A percentile compares a stretch with the other conserved stretches of the same genome.
Evolutionary conservation across 2,329 filamentous ascomycete species (phyloP).

Genomic region (Pseudogymnoascus sp.): DNA sequence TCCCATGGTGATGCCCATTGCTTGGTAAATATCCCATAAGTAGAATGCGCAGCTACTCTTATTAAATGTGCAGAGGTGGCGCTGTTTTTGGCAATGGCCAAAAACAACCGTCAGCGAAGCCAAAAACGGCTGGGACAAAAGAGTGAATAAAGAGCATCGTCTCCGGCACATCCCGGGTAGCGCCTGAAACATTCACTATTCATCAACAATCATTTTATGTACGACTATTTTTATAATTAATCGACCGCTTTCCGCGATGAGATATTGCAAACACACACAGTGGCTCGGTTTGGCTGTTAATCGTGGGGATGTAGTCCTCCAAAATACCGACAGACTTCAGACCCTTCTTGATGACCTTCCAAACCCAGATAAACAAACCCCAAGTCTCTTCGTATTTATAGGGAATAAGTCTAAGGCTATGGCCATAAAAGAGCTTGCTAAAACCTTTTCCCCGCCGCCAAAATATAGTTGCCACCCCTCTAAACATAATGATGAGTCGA

Average conservation of each 20-base stretch:
- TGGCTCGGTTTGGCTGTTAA: conserved; percentile 15
- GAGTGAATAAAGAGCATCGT: not conserved
- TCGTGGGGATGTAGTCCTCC: conserved; percentile 14
- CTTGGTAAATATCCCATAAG: conserved; percentile 5
- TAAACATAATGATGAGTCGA: conserved; percentile 11
- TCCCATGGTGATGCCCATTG: conserved; percentile 10
- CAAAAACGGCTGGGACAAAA: conserved; percentile 13
- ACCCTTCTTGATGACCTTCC: conserved; percentile 17
- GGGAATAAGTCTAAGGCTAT: conserved; percentile 18
- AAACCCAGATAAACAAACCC: conserved; percentile 13
- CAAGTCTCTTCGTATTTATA: conserved; percentile 18
- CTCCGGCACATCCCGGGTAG: not conserved
- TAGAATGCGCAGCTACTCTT: not conserved
- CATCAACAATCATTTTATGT: not conserved
- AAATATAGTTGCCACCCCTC: conserved; percentile 14
- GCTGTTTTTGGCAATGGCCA: not conserved
- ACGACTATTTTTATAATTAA: not conserved
- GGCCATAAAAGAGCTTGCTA: conserved; percentile 17
- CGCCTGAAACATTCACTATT: not conserved
- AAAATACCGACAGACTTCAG: conserved; percentile 17
- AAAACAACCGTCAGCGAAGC: conserved; percentile 8
- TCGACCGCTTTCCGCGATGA: conserved; percentile 10
- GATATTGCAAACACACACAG: conserved; percentile 19
- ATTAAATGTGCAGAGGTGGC: conserved; percentile 14
- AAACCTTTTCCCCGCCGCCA: conserved; percentile 16